Percentiles rank a stretch among this genome's conserved stretches.
phyloP scores from a whole-genome alignment of 1,284 basidiomycete species.

The Leccinum subspadiceum region DNA sequence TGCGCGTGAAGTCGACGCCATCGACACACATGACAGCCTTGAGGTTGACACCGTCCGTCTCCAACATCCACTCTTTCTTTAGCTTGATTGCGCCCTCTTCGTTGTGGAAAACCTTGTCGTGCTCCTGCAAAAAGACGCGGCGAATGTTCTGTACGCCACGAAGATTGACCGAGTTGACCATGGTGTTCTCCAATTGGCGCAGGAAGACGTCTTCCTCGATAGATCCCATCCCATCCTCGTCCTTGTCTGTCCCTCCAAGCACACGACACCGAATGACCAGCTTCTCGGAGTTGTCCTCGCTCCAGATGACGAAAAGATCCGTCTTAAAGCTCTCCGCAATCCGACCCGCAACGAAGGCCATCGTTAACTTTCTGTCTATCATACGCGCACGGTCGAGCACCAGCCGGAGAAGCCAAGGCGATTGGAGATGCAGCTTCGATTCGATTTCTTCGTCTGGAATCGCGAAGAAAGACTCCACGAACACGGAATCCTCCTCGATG shows the following conservation, averaged over 20 bases:
- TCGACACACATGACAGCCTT: constrained; percentile 94
- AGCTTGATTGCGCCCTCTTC: constrained; percentile 63
- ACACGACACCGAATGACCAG: constrained; percentile 97
- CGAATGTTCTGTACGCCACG: constrained; percentile 92
- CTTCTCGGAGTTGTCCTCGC: constrained; percentile 98
- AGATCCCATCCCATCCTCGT: constrained; percentile 70
- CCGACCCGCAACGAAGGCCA: constrained; percentile 92
- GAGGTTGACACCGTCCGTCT: constrained; percentile 96
- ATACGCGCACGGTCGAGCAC: constrained; percentile 97
- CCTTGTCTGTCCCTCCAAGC: constrained; percentile 86
- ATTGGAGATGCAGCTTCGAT: constrained; percentile 86
- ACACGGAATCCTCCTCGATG: constrained; percentile 94
- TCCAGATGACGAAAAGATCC: constrained; percentile 98
- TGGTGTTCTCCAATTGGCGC: constrained; percentile 92
- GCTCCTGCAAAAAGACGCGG: constrained; percentile 90
- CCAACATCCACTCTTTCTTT: constrained; percentile 92
- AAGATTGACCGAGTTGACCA: constrained; percentile 94
- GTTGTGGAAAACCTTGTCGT: constrained; percentile 76
- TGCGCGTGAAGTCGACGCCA: constrained; percentile 89
- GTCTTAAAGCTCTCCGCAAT: constrained; percentile 96
- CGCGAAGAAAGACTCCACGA: constrained; percentile 99
- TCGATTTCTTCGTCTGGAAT: constrained; percentile 98
- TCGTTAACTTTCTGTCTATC: constrained; percentile 95
- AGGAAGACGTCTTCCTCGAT: constrained; percentile 97
- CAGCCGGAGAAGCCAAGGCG: constrained; percentile 96